phyloP scores from a whole-genome alignment of 2,329 filamentous ascomycete genomes.

The Allantophomopsis cytisporea region DNA sequence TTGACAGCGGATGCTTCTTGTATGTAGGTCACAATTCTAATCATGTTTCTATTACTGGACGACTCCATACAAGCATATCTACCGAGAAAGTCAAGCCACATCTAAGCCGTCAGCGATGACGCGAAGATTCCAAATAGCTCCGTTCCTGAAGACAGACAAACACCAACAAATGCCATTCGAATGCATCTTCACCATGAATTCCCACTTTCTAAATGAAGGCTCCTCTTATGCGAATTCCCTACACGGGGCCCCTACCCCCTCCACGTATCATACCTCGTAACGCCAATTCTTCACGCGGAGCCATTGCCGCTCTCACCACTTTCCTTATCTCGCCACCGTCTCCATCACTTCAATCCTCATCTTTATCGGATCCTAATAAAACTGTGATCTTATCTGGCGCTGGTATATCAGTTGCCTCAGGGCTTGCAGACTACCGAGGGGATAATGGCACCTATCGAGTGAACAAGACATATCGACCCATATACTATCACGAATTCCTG shows the following conservation, averaged over 20 bases:
- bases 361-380: slow-evolving; percentile 22
- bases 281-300: slow-evolving; percentile 57
- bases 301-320: slow-evolving; percentile 59
- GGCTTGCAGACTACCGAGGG: slow-evolving; percentile 85
- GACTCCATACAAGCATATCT: too few relatives aligned
- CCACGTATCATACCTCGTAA: slow-evolving; percentile 62
- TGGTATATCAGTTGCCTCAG: slow-evolving; percentile 85
- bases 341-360: slow-evolving; percentile 25
- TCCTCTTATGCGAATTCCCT: slow-evolving; percentile 77
- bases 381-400: slow-evolving; percentile 66
- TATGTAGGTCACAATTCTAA: too few relatives aligned
- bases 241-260: slow-evolving; percentile 67
- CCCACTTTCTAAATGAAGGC: slow-evolving; percentile 37
- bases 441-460: slow-evolving; percentile 82
- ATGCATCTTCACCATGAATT: too few relatives aligned
- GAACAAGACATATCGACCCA: slow-evolving; percentile 81
- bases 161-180: too few relatives aligned
- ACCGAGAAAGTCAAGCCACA: too few relatives aligned
- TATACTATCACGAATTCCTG: slow-evolving; percentile 86
- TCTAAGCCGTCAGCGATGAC: too few relatives aligned
- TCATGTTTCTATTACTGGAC: too few relatives aligned
- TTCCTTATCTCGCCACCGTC: slow-evolving; percentile 58
- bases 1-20: too few relatives aligned
- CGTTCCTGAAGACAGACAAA: too few relatives aligned
- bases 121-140: too few relatives aligned